Percentiles rank a stretch among this genome's conserved stretches.
These are phyloP conservation scores for Epichloe sibirici DNA, from an alignment of 2,329 filamentous ascomycete genomes.

Conservation along the genomic window DNA sequence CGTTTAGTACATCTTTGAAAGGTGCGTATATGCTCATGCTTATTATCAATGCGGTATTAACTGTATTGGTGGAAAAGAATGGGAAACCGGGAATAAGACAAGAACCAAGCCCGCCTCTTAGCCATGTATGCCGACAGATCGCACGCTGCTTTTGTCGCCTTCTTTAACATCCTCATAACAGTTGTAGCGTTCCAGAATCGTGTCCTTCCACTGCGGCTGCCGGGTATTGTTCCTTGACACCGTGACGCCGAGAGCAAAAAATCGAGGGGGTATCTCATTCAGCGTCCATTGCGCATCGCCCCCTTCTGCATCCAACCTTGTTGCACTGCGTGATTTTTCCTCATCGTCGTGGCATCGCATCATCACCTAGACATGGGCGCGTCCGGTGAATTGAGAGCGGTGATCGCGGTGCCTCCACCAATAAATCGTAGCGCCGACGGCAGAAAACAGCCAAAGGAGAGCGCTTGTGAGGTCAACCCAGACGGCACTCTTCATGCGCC, in stretches of 20 bases:
- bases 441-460: slow-evolving; percentile 61
- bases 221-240: background rate
- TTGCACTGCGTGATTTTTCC: background rate
- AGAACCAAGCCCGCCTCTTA: background rate
- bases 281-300: background rate
- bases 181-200: background rate
- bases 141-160: background rate
- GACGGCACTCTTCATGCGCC: slow-evolving; percentile 74
- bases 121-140: background rate
- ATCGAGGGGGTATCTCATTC: background rate
- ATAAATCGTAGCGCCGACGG: slow-evolving; percentile 40
- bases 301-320: background rate
- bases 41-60: background rate
- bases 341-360: slow-evolving; percentile 2
- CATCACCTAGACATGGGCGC: slow-evolving; percentile 36
- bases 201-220: background rate
- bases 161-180: background rate
- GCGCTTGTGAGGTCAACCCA: slow-evolving; percentile 71
- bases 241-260: slow-evolving; percentile 3
- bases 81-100: background rate
- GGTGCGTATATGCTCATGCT: background rate
- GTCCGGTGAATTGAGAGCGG: slow-evolving; percentile 44
- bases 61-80: background rate
- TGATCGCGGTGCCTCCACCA: slow-evolving; percentile 45
- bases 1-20: background rate